Conservation (phyloP, 2,329 filamentous ascomycete genomes). For the Penicillium sp. region DNA sequence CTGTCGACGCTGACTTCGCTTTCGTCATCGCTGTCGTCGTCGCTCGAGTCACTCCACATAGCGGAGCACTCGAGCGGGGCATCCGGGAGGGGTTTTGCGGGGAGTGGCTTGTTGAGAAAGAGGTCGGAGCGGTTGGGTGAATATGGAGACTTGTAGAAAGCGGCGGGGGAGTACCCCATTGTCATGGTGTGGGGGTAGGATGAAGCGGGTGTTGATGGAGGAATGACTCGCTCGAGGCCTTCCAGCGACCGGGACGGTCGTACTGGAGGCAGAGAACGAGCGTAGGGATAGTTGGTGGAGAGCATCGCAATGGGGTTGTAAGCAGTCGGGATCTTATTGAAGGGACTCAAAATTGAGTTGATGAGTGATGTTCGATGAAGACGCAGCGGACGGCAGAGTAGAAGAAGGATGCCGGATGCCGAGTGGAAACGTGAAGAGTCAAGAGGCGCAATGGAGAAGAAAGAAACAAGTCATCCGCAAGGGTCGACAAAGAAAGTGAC, state of each 20-base stretch:
- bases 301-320: slow-evolving; percentile 23
- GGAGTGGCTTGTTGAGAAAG: slow-evolving; percentile 39
- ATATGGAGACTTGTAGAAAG: background rate
- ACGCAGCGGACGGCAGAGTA: background rate
- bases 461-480: background rate
- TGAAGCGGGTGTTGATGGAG: slow-evolving; percentile 24
- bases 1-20: background rate
- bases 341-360: background rate
- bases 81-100: slow-evolving; percentile 33
- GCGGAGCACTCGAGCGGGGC: slow-evolving; percentile 24
- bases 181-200: background rate
- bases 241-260: slow-evolving; percentile 42
- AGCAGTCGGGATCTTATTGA: background rate
- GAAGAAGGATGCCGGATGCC: background rate
- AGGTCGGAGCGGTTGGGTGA: slow-evolving; percentile 22
- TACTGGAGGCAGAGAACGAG: slow-evolving; percentile 38
- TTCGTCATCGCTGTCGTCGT: slow-evolving; percentile 32
- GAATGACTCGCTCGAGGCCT: slow-evolving; percentile 43
- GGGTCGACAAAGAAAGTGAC: background rate
- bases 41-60: slow-evolving; percentile 36
- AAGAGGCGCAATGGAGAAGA: background rate
- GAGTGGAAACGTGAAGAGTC: background rate
- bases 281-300: slow-evolving; percentile 24
- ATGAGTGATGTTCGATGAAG: background rate
- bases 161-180: background rate